A percentile compares a stretch with the other conserved stretches of the same genome.
Evolutionary conservation across 352 stramenopile genomes (phyloP).

Genomic region (Phytophthora tubulina): DNA sequence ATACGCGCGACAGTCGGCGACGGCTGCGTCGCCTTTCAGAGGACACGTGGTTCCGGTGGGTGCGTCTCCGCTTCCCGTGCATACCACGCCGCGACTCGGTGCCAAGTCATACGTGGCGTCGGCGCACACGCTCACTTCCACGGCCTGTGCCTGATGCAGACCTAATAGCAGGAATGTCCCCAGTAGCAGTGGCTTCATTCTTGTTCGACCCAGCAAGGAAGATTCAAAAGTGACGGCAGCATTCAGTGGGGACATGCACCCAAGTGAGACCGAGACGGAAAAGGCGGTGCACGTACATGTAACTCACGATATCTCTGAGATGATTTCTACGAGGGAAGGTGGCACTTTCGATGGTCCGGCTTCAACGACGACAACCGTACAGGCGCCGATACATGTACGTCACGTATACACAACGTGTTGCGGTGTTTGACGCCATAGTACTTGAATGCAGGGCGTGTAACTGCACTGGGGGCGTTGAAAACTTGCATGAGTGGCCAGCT

Average conservation of each 20-base stretch:
- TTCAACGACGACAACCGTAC: no score
- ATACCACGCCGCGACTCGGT: slow-evolving; percentile 40
- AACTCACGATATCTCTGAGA: neutral
- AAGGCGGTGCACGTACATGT: neutral
- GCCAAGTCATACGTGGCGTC: slow-evolving; percentile 70
- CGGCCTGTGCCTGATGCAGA: neutral
- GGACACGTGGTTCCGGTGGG: slow-evolving; percentile 53
- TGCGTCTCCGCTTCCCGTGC: slow-evolving; percentile 43
- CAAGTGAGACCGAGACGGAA: slow-evolving; percentile 15
- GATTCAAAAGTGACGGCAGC: slow-evolving; percentile 21
- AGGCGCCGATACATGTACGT: no score
- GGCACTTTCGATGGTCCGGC: neutral
- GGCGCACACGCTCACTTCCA: slow-evolving; percentile 60
- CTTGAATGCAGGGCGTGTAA: no score
- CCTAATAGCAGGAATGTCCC: neutral
- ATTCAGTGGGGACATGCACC: slow-evolving; percentile 7
- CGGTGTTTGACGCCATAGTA: neutral
- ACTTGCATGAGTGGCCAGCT: no score
- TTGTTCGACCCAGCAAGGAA: neutral
- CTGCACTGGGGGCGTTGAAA: no score
- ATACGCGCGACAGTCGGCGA: slow-evolving; percentile 49
- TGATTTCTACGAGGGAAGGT: neutral
- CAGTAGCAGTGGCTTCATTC: slow-evolving; percentile 18
- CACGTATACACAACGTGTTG: no score
- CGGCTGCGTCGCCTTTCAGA: slow-evolving; percentile 50